Base-by-base conservation (phyloP, 1,139 yeast species). In the Kluyveromyces sp. region DNA sequence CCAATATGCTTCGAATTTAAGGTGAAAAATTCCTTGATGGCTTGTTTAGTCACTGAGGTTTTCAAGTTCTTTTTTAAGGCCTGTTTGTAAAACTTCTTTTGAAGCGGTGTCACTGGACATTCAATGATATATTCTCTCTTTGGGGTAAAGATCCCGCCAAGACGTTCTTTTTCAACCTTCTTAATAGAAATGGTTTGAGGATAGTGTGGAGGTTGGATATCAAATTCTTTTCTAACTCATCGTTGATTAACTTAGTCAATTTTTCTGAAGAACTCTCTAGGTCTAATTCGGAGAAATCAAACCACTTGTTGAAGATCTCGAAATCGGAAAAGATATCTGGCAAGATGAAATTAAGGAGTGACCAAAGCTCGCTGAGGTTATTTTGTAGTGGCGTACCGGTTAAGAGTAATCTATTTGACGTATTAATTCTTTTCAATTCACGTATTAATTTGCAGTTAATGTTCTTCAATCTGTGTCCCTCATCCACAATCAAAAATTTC, bases 331-430 rank as follows among this genome's bases (percentile, higher is more conserved):
- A 92, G 35, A 92, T 84, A 59, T 90, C 96, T 0, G 98, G 97
- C 45, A 92, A 69, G 39, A 90, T 82, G 58, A 90, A 90, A 60
- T 92, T 90, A 47, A 90, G 70, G 49, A 90, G 69, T 0, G 96
- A 83, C 97, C 97, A 90, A 37, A 90, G 69, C 64, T 90, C 98
- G 45, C 83, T 77, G 47, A 90, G 69, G 59, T 89, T 90, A 61
- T 90, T 90, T 62, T 90, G 98, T 42, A 90, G 69, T 0, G 98
- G 97, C 0, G 98, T 90, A 21, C 97, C 97, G 0, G 97, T 90
- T 15, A 90, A 69, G 36, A 90, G 68, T 43, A 90, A 68, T 50
- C 96, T 70, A 59, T 90, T 90, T 2, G 78, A 70, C 0, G 82
- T 81, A 33, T 77, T 70, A 32, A 87, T 71, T 53, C 73, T 74